These are phyloP conservation scores for Mycena metata DNA, from an alignment of 768 basidiomycete genomes.

Conservation along the genomic window DNA sequence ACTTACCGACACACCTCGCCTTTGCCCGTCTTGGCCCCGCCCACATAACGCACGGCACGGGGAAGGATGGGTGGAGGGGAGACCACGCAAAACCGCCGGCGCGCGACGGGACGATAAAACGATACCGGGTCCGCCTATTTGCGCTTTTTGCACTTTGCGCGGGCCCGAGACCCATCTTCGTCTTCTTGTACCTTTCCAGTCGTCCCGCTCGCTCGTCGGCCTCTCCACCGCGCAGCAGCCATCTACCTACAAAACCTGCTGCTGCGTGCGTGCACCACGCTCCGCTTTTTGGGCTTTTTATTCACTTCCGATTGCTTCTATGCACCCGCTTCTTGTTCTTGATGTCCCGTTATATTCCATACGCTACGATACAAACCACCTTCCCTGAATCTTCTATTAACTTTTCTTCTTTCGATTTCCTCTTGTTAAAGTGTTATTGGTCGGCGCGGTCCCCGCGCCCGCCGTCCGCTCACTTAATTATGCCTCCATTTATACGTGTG, in stretches of 20 bases:
- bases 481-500: constrained; percentile 37
- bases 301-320: constrained; percentile 17
- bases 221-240: constrained; percentile 15
- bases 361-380: no score
- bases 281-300: constrained; percentile 35
- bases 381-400: background rate
- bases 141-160: constrained; percentile 32
- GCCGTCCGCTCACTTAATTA: constrained; percentile 41
- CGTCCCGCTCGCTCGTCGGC: constrained; percentile 27
- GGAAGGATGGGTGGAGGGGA: constrained; percentile 8
- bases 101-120: constrained; percentile 36
- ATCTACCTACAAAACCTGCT: background rate
- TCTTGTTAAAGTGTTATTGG: constrained; percentile 32
- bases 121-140: constrained; percentile 30
- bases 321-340: constrained; percentile 22
- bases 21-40: constrained; percentile 20
- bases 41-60: constrained; percentile 3
- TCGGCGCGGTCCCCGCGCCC: constrained; percentile 23
- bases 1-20: constrained; percentile 21
- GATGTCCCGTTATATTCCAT: background rate
- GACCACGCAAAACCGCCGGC: constrained; percentile 32
- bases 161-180: constrained; percentile 27
- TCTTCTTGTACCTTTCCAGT: constrained; percentile 30
- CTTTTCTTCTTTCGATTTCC: constrained; percentile 17
- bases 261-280: background rate